Evolutionary conservation across 257 asterid species (phyloP), one percentile per base, ranked within the genome.

Genomic region (Solanum dulcamara): DNA sequence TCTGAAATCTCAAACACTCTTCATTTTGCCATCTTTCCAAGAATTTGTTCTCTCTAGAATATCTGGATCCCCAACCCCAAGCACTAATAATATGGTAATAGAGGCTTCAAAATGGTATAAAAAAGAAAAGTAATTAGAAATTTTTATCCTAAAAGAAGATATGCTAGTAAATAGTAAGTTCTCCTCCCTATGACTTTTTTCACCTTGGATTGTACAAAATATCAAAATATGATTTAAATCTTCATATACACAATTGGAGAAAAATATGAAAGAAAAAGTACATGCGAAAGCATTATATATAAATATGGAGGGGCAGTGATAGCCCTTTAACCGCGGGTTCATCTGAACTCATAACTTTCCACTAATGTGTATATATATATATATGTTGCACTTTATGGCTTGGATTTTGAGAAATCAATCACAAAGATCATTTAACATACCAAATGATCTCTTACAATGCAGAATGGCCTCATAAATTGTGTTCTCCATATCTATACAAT

Each of bases 381-480:
- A 14, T 1, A 48, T 17, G 7, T n/a, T n/a, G n/a, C n/a, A n/a
- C n/a, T n/a, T n/a, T n/a, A n/a, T n/a, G n/a, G n/a, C n/a, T n/a
- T n/a, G n/a, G n/a, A n/a, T n/a, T n/a, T n/a, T n/a, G n/a, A n/a
- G n/a, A n/a, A n/a, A n/a, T 62, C 35, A 14, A 30, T 66, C 40
- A 66, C 9, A 28, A 7, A 67, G 44, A 67, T 15, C 77, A 37
- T 2, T 17, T 53, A 30, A 22, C 83, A 35, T 72, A 82, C 90
- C 92, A 82, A 85, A 82, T 83, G 92, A 90, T 83, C 88, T 82
- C 46, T 90, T 90, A 84, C 92, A 90, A 59, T 88, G 89, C 24
- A 90, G 87, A 88, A 90, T 86, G 38, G 92, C 92, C 46, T 90
- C 92, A 70, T 72, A 82, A 80, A 90, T 86, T 10, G 90, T 85